Evolutionary conservation across 345 rosid species (phyloP).

Genomic region (Gynandropsis gynandra): DNA sequence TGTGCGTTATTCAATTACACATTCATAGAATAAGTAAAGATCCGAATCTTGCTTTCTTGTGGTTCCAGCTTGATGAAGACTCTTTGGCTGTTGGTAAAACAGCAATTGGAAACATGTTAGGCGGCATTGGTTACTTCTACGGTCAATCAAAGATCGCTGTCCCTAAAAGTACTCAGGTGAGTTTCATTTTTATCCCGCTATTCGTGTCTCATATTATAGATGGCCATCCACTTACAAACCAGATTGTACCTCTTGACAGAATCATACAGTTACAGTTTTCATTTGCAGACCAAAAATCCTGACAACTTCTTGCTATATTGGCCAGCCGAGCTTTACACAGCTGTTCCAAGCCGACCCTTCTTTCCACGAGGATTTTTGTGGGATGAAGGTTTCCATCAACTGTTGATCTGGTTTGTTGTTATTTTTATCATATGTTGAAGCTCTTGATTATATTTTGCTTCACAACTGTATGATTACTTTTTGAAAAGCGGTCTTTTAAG

Average conservation of each 20-base stretch:
- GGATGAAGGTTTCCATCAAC: conserved; percentile 99
- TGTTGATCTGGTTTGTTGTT: conserved; percentile 66
- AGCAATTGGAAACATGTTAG: conserved; percentile 80
- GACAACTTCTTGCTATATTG: conserved; percentile 59
- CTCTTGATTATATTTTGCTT: conserved; percentile 4
- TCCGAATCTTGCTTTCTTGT: conserved; percentile 16
- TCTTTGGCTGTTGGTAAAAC: conserved; percentile 62
- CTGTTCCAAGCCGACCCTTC: conserved; percentile 88
- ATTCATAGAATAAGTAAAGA: neutral
- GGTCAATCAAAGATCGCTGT: conserved; percentile 73
- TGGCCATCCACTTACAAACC: conserved; percentile 2
- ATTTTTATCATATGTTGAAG: conserved; percentile 1
- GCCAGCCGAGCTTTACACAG: conserved; percentile 94
- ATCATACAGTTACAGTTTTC: conserved; percentile 27
- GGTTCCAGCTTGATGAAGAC: conserved; percentile 57
- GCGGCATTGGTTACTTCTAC: conserved; percentile 92
- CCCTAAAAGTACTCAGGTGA: conserved; percentile 49
- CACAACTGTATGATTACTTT: conserved; percentile 1
- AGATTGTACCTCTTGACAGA: conserved; percentile 26
- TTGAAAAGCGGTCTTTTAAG: conserved; percentile 1
- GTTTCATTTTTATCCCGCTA: conserved; percentile 23
- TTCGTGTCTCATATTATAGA: neutral
- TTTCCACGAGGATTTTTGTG: conserved; percentile 95
- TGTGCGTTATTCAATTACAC: no score
- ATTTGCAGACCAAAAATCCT: conserved; percentile 43